Base-by-base conservation (phyloP, 371 early-diverging fungal genomes). In the Rhizomucor pusillus region DNA sequence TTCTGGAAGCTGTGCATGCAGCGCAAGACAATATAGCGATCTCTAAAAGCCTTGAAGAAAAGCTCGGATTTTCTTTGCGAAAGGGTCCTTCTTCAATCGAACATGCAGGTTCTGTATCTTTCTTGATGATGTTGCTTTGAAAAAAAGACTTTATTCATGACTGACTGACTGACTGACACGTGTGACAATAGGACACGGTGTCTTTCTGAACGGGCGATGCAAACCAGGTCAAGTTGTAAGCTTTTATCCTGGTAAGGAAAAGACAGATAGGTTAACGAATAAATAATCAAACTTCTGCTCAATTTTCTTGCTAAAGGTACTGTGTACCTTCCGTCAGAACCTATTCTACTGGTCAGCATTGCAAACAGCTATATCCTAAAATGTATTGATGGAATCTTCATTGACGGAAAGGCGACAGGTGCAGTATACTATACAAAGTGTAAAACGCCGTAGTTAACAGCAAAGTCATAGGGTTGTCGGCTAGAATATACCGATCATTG, bases 341-440 rank as follows among this genome's bases (percentile, higher is more conserved):
- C 83, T 7, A 50, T 80, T 1, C 60, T 82, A 5, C 75, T 82
- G 57, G 75, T 65, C 18, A 80, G 81, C 18, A 46, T 82, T 13
- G 56, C 69, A 6, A 82, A 82, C 34, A 67, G 78, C 11, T 82
- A 82, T 57, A 77, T 82, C 19, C 47, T 82, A 5, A 79, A 75
- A 53, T 82, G 83, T 41, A 59, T 67, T 9, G 83, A 82, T 58
- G 79, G 83, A 0, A 37, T 80, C n/a, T 79, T 60, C 56, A 66
- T 82, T 7, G 83, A 82, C 57, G 83, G 76, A 19, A 82, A 82
- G 54, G 23, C 59, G 0, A 73, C 52, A 7, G 77, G 77, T 46
- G 52, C 19, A 22, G 36, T 14, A 16, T 41, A 41, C n/a, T n/a
- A n/a, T n/a, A n/a, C n/a, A n/a, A n/a, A n/a, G n/a, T n/a, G n/a